Percentiles rank a stretch among this genome's conserved stretches.
Evolutionary conservation across 2,329 filamentous ascomycete genomes (phyloP).

Genomic region (Beauveria rudraprayagi): DNA sequence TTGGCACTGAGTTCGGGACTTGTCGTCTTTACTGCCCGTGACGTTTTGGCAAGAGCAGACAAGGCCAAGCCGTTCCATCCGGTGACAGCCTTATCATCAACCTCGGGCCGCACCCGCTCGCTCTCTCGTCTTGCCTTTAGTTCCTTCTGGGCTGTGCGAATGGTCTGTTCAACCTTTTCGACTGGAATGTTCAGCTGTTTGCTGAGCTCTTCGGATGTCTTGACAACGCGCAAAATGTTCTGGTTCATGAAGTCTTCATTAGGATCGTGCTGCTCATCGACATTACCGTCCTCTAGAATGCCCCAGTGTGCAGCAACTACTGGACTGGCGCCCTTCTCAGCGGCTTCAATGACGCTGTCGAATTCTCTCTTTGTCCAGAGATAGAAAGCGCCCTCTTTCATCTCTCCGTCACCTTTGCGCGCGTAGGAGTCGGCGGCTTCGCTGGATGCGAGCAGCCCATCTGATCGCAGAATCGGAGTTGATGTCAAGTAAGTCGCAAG

Average conservation of each 20-base stretch:
- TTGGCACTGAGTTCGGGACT: constrained; percentile 47
- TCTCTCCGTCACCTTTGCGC: constrained; percentile 65
- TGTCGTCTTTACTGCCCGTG: constrained; percentile 55
- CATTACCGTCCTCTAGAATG: constrained; percentile 76
- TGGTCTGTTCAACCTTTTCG: constrained; percentile 58
- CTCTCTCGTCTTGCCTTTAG: constrained; percentile 64
- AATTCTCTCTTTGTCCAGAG: constrained; percentile 89
- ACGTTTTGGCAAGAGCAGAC: constrained; percentile 67
- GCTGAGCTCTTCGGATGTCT: constrained; percentile 60
- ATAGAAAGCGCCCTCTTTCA: constrained; percentile 88
- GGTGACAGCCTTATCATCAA: constrained; percentile 84
- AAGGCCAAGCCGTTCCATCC: constrained; percentile 88
- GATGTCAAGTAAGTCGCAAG: constrained; percentile 79
- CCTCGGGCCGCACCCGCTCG: constrained; percentile 65
- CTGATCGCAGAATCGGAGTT: constrained; percentile 54
- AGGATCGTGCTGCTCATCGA: constrained; percentile 72
- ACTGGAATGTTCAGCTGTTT: constrained; percentile 66
- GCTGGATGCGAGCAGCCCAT: constrained; percentile 76
- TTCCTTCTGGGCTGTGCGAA: constrained; percentile 58
- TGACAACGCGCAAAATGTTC: constrained; percentile 72
- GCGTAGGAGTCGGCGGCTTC: constrained; percentile 85
- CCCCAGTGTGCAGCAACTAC: constrained; percentile 80
- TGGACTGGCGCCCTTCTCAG: constrained; percentile 51
- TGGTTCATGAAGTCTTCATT: constrained; percentile 93
- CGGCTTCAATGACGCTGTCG: constrained; percentile 54